Base-by-base conservation (phyloP, 805 yeast genomes). In the Metschnikowia reukaufii region DNA sequence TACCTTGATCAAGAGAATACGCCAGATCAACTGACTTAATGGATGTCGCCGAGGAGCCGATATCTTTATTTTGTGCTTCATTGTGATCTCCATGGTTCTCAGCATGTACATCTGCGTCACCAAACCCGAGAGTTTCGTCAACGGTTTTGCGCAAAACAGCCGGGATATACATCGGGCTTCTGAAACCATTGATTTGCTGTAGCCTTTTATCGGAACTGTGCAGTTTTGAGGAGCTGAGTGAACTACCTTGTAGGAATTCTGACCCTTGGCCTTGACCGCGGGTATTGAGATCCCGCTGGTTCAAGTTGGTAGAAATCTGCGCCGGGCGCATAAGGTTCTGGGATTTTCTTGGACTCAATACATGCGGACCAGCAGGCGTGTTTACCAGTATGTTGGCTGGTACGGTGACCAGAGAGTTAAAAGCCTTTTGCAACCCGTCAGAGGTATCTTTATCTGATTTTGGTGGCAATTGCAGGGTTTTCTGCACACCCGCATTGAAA, bases 81-180 rank as follows among this genome's bases (percentile, higher is more conserved):
- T 32, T 36, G 21, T n/a, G 23, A 32, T 29, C 38, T 6, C 17
- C 41, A 17, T 21, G 31, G 36, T 35, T 18, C 32, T 36, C 50
- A 16, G 25, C 45, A 10, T 25, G 36, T n/a, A 15, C 37, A 9
- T 29, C 47, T 5, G 36, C 10, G 4, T 48, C 52, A 16, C 42
- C 49, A 32, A 40, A 43, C 23, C 50, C 56, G 23, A 39, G 27
- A 16, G 46, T 41, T 19, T 47, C 58, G 21, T 50, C 59, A 10
- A 51, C 32, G 48, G 74, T 55, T 88, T 55, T 77, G 21, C 77
- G 58, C 43, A 91, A 72, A 9, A 91, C 98, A 0, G 97, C 97
- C 0, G 98, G 98, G 0, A 86, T 75, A 59, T 89, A 91, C 71
- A 91, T 71, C 8, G 97, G 97, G 59, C 88, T 85, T 63, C 89